Base-by-base conservation (phyloP, 371 early-diverging fungal species). In the Rhizopus arrhizus region DNA sequence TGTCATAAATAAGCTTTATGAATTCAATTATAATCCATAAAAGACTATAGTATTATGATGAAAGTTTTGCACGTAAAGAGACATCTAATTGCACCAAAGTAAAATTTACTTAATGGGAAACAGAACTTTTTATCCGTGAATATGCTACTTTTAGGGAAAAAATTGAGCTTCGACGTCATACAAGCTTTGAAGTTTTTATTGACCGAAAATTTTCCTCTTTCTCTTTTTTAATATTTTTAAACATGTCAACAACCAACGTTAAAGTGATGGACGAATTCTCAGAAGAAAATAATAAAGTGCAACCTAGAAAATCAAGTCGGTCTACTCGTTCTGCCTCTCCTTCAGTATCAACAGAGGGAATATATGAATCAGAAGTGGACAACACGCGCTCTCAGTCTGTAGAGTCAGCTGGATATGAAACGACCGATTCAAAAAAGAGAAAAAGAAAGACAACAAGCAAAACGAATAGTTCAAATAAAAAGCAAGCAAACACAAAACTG, bases 211-310 rank as follows among this genome's bases (percentile, higher is more conserved):
- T 36, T 36, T 11, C 36, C 36, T 36, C 11, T 36, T 36, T 11
- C 11, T 36, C 11, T 36, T 11, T 36, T 36, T 36, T 11, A 11
- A 9, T 36, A 36, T 36, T 36, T 36, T 36, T 11, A 11, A 36
- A 36, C 36, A 36, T 36, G 36, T 9, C 36, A 36, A 36, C 36
- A 36, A 11, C 36, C 34, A 99, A 99, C 78, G 85, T 83, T 3
- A 96, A 95, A 68, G 72, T 99, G 61, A 99, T 96, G 69, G 89
- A 84, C 75, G 94, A 97, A 81, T 99, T 99, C 85, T 85, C 91
- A n/a, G 89, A 94, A 65, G 96, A 72, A 67, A 96, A 96, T 59
- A 85, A 78, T 61, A 89, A 90, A 75, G 95, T 99, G 66, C 98
- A 98, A 34, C 40, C 60, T 11, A 45, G 57, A 34, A 31, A 48